Conservation (phyloP, 805 yeast genomes). For the Kazachstania psychrophila region DNA sequence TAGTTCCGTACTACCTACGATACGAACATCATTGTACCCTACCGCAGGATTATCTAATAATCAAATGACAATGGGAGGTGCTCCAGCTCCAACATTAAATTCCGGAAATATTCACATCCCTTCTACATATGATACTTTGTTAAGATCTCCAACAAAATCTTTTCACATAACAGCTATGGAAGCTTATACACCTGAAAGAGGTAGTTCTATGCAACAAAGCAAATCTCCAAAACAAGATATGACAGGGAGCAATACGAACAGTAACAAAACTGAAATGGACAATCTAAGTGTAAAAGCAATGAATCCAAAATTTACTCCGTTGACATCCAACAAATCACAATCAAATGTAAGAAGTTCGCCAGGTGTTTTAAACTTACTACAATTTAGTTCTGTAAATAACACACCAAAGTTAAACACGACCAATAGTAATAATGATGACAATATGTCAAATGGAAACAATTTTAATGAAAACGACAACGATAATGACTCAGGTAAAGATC, state of each 20-base stretch:
- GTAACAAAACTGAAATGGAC: background rate
- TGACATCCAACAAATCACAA: constrained; percentile 10
- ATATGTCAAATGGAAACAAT: background rate
- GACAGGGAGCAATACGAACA: constrained; percentile 5
- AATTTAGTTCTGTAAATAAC: constrained; percentile 44
- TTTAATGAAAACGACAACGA: constrained; percentile 2
- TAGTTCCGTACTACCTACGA: constrained; percentile 3
- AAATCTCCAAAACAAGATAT: constrained; percentile 18
- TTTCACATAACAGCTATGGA: constrained; percentile 45
- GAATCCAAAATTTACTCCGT: constrained; percentile 8
- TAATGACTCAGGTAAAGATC: constrained; percentile 10
- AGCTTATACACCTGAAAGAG: constrained; percentile 58
- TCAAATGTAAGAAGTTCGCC: constrained; percentile 48
- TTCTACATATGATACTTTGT: constrained; percentile 19
- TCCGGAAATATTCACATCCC: constrained; percentile 11
- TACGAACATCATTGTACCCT: constrained; percentile 4
- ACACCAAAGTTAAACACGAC: constrained; percentile 26
- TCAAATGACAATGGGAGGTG: background rate
- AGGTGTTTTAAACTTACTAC: constrained; percentile 89
- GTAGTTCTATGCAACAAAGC: constrained; percentile 24
- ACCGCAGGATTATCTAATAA: background rate
- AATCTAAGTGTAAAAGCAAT: background rate
- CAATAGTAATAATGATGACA: constrained; percentile 6
- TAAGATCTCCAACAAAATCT: constrained; percentile 35
- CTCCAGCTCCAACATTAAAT: constrained; percentile 9